A percentile compares a stretch with the other conserved stretches of the same genome.
Evolutionary conservation across 2,329 filamentous ascomycete species (phyloP).

Genomic region (Sclerotinia nivalis): DNA sequence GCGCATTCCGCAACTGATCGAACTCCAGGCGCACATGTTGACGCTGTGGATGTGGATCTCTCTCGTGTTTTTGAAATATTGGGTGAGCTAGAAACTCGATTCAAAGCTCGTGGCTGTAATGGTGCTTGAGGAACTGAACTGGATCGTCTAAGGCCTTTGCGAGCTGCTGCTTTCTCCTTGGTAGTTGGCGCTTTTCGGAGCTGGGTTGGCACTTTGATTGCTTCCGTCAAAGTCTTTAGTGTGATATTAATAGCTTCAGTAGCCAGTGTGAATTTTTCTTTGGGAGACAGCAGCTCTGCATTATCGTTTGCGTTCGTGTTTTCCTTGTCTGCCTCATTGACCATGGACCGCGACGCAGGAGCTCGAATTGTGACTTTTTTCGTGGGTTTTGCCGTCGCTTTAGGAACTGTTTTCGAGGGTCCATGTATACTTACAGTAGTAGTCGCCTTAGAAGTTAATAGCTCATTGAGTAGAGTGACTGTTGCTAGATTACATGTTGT

Average conservation of each 20-base stretch:
- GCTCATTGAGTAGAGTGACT: slow-evolving; percentile 47
- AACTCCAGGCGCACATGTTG: slow-evolving; percentile 38
- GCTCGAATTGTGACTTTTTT: slow-evolving; percentile 24
- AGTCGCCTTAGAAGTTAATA: slow-evolving; percentile 46
- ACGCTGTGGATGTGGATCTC: slow-evolving; percentile 44
- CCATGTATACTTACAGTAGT: slow-evolving; percentile 24
- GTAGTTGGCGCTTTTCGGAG: slow-evolving; percentile 32
- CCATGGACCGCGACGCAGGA: slow-evolving; percentile 30
- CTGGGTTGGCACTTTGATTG: slow-evolving; percentile 52
- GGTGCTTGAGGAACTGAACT: slow-evolving; percentile 60
- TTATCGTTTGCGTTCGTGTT: slow-evolving; percentile 39
- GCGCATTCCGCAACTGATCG: slow-evolving; percentile 59
- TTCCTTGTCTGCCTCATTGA: slow-evolving; percentile 31
- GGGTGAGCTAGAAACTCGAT: slow-evolving; percentile 61
- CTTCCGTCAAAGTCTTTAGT: slow-evolving; percentile 68
- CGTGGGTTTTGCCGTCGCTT: slow-evolving; percentile 24
- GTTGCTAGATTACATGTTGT: slow-evolving; percentile 52
- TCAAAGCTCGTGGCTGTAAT: slow-evolving; percentile 61
- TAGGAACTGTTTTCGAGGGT: slow-evolving; percentile 20
- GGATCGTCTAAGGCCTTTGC: slow-evolving; percentile 54
- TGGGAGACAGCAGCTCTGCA: slow-evolving; percentile 49
- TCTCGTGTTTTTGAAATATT: slow-evolving; percentile 49
- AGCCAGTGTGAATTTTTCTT: slow-evolving; percentile 66
- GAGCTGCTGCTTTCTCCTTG: slow-evolving; percentile 45
- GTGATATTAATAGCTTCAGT: slow-evolving; percentile 72